Evolutionary conservation across 2,329 filamentous ascomycete genomes (phyloP).

Genomic region (Juglanconis juglandina): DNA sequence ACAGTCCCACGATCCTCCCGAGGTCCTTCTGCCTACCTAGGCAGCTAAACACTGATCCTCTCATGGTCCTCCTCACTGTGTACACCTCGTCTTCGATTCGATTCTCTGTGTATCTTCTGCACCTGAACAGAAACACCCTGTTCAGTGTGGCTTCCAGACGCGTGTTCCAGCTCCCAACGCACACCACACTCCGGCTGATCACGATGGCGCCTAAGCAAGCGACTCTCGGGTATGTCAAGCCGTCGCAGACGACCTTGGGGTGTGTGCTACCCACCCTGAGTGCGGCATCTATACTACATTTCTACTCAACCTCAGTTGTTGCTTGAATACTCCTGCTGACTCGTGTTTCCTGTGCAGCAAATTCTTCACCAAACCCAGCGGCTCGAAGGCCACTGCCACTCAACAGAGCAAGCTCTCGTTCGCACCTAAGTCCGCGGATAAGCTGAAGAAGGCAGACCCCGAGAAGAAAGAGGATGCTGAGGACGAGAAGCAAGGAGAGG

Average conservation of each 20-base stretch:
- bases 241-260: constrained; percentile 71
- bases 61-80: not conserved
- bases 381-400: constrained; percentile 54
- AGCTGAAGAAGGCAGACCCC: constrained; percentile 34
- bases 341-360: constrained; percentile 55
- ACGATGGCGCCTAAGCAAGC: constrained; percentile 65
- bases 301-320: not conserved
- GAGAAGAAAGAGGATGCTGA: constrained; percentile 28
- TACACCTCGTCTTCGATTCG: not conserved
- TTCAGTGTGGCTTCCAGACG: constrained; percentile 18
- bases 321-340: not conserved
- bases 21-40: not conserved
- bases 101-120: not conserved
- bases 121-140: too few relatives aligned
- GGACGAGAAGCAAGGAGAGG: constrained; percentile 17
- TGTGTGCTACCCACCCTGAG: constrained; percentile 38
- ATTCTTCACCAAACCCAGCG: constrained; percentile 72
- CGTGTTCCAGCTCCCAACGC: constrained; percentile 22
- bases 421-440: constrained; percentile 51
- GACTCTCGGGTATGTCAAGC: constrained; percentile 82
- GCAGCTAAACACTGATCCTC: not conserved
- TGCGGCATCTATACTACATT: not conserved
- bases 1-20: too few relatives aligned
- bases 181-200: constrained; percentile 19
- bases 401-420: constrained; percentile 81